Evolutionary conservation across 2,329 filamentous ascomycete species (phyloP).

Genomic region (Aspergillus transmontanensis): DNA sequence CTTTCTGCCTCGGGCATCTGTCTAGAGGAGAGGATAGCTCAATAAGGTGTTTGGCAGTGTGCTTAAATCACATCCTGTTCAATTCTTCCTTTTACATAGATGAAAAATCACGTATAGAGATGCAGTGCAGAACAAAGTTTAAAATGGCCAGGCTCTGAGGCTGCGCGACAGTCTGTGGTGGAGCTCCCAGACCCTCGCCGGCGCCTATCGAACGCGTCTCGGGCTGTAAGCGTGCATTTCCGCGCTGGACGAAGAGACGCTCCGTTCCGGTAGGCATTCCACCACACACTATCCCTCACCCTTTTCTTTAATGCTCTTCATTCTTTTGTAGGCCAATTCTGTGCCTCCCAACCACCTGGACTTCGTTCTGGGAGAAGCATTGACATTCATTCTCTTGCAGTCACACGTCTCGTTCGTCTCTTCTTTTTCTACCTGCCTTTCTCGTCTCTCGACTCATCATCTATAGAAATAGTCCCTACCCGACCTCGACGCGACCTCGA

Average conservation of each 20-base stretch:
- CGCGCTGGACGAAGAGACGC: slow-evolving; percentile 40
- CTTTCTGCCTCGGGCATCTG: slow-evolving; percentile 1
- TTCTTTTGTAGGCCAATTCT: slow-evolving; percentile 27
- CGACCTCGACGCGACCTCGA: slow-evolving; percentile 27
- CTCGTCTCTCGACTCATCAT: slow-evolving; percentile 10
- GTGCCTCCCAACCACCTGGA: slow-evolving; percentile 27
- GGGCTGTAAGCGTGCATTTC: slow-evolving; percentile 44
- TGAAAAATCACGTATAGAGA: slow-evolving; percentile 2
- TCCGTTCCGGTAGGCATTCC: slow-evolving; percentile 38
- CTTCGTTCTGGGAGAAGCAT: slow-evolving; percentile 20
- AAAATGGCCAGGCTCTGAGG: slow-evolving; percentile 14
- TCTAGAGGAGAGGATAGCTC: neutral
- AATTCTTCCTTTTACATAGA: neutral
- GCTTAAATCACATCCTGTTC: neutral
- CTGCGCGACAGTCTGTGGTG: slow-evolving; percentile 29
- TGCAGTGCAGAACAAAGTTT: slow-evolving; percentile 20
- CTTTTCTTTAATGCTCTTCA: slow-evolving; percentile 28
- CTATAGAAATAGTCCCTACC: slow-evolving; percentile 19
- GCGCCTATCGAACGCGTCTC: slow-evolving; percentile 45
- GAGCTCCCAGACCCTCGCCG: slow-evolving; percentile 32
- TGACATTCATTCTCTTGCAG: slow-evolving; percentile 23
- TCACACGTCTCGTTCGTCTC: slow-evolving; percentile 16
- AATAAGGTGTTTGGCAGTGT: neutral
- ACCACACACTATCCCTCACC: slow-evolving; percentile 31
- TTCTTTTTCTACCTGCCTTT: slow-evolving; percentile 16